Conservation (phyloP, 2,329 filamentous ascomycete species). For the Rhytidhysteron rufulum region DNA sequence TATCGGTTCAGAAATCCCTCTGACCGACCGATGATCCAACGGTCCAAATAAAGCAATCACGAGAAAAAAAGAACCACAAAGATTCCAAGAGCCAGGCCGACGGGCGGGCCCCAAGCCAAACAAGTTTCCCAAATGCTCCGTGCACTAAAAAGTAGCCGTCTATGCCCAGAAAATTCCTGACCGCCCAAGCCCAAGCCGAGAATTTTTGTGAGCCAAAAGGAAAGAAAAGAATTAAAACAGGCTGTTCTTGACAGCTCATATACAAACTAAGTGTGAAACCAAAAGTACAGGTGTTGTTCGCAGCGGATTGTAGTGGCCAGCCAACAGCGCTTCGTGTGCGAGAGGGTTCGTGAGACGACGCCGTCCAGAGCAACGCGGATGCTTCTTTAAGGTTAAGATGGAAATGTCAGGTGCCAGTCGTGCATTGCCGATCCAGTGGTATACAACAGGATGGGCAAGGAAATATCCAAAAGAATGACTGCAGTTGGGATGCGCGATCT, state of each 20-base stretch:
- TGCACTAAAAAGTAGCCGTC: too few relatives aligned
- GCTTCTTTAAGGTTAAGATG: neutral
- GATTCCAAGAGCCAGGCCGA: neutral
- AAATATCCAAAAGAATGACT: constrained; percentile 28
- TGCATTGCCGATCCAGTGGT: constrained; percentile 1
- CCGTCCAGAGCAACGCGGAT: too few relatives aligned
- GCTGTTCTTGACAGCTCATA: constrained; percentile 1
- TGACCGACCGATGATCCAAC: constrained; percentile 1
- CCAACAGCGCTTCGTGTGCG: too few relatives aligned
- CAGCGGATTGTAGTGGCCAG: too few relatives aligned
- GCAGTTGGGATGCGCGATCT: constrained; percentile 9
- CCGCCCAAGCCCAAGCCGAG: neutral
- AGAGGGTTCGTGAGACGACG: too few relatives aligned
- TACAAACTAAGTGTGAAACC: neutral
- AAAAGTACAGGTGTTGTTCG: neutral
- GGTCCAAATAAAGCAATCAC: neutral
- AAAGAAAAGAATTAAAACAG: neutral
- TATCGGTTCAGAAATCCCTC: constrained; percentile 6
- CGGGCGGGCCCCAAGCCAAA: neutral
- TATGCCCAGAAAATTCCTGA: constrained; percentile 1
- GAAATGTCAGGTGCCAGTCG: neutral
- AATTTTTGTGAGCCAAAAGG: neutral
- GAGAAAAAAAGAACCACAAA: neutral
- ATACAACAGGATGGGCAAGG: constrained; percentile 11
- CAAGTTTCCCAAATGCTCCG: neutral